Percentiles rank a stretch among this genome's conserved stretches.
Evolutionary conservation across 2,329 filamentous ascomycete species (phyloP).

Genomic region (Dothideomycetidae sp.): DNA sequence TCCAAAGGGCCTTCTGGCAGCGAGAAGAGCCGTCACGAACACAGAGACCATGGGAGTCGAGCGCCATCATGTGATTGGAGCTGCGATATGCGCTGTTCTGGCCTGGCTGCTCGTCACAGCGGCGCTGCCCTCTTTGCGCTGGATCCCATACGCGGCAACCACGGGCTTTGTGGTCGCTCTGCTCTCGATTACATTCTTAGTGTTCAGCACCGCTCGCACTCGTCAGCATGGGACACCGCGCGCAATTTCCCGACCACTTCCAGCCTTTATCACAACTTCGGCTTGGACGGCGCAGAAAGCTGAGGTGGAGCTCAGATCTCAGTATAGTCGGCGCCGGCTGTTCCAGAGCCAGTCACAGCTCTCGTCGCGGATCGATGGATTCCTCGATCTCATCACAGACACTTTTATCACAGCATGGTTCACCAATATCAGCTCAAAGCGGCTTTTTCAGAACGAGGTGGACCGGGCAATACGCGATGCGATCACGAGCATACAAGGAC

Average conservation of each 20-base stretch:
- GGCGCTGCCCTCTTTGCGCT: conserved; percentile 72
- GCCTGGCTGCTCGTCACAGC: conserved; percentile 77
- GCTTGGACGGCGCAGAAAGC: conserved; percentile 59
- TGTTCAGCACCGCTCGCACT: conserved; percentile 48
- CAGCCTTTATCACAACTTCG: conserved; percentile 15
- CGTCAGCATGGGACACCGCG: conserved; percentile 42
- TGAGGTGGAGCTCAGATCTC: conserved; percentile 48
- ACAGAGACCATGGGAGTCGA: conserved; percentile 50
- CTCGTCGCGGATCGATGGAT: conserved; percentile 62
- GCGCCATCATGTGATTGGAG: conserved; percentile 56
- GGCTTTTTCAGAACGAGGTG: conserved; percentile 71
- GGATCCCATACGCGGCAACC: conserved; percentile 71
- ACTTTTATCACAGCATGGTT: conserved; percentile 91
- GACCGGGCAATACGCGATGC: conserved; percentile 65
- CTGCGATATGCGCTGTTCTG: conserved; percentile 57
- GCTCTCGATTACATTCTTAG: conserved; percentile 41
- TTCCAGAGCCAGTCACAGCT: conserved; percentile 64
- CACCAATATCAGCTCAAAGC: conserved; percentile 64
- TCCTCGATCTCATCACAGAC: conserved; percentile 61
- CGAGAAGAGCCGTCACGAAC: conserved; percentile 15
- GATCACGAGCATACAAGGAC: conserved; percentile 55
- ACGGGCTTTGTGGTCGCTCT: conserved; percentile 47
- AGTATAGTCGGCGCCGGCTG: conserved; percentile 55
- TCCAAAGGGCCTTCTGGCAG: background rate
- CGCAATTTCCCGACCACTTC: conserved; percentile 9